Base-by-base conservation (phyloP, 768 basidiomycete genomes). In the Boletus coccyginus region DNA sequence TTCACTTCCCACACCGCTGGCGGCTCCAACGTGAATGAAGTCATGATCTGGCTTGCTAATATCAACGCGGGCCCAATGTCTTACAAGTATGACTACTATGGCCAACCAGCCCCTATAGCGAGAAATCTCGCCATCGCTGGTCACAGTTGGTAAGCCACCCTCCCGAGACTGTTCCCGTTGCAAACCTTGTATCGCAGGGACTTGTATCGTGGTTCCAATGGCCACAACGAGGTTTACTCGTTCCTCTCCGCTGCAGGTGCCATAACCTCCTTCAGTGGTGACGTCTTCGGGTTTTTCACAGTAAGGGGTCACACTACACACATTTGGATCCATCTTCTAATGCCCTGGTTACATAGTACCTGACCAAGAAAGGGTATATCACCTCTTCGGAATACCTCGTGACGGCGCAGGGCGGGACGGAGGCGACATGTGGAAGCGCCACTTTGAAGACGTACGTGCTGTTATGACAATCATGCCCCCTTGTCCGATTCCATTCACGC, bases 41-140 rank as follows among this genome's bases (percentile, higher is more conserved):
- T 86, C 61, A 88, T 88, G 86, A 69, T 88, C 56, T 87, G 86
- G 86, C 77, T 86, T 14, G 84, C 76, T 1, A 82, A 79, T 62
- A 76, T 68, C 73, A 80, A 81, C 59, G 78, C 84, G 5, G 77
- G 77, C 3, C 86, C 86, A 1, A 85, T 87, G 57, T 82, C 82
- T 14, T 68, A 72, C 19, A 19, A 59, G 0, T 87, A 84, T 65
- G 69, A 70, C 62, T 67, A 75, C 0, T 50, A 71, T 17, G 85
- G 85, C 5, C 66, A 75, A 5, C 74, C 85, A 1, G 62, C 73
- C 29, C 76, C 85, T 38, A 71, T 79, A 19, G 78, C 71, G 12
- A 53, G 3, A 0, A 73, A 72, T 57, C 58, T 87, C 44, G 62
- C 62, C 27, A 58, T 87, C 49, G 79, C 72, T n/a, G 81, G 78